Base-by-base conservation (phyloP, 352 stramenopile species). In the Globisporangium paroecandrum region DNA sequence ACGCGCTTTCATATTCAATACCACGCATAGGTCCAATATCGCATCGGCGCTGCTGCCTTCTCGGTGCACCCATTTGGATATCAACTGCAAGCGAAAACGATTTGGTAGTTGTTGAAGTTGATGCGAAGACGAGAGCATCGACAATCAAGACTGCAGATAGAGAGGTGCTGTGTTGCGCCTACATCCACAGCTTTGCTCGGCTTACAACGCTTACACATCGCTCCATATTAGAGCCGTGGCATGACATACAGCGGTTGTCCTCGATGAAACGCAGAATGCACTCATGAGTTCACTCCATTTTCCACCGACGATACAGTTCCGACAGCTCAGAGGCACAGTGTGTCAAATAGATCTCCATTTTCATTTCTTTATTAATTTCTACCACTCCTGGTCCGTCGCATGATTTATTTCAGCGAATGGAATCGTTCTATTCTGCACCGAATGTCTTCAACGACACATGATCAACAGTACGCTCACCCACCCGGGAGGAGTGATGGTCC, bases 371-470 rank as follows among this genome's bases (percentile, higher is more conserved):
- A 13, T 27, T 13, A 38, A 41, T 65, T 65, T 65, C 59, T 20
- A 57, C 59, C 59, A 65, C 15, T 65, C 7, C 3, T n/a, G 12
- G 22, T 29, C 29, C 22, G 59, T 57, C 29, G 24, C 47, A 34
- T 62, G 57, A 49, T 62, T 62, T 62, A 32, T 62, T 65, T 65
- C 25, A 65, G 43, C 59, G 20, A 65, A 57, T 65, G 25, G 25
- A 5, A 46, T 25, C 2, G 43, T 25, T 18, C 12, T 10, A 36
- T 27, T 32, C 29, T 32, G 29, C 29, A 32, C 29, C 29, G 29
- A 0, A 32, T 32, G 29, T 32, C 29, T 32, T 32, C 29, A 32
- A 32, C 29, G 29, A 32, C 29, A 32, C 29, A 32, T 32, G 29
- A 32, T 32, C 29, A 4, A 32, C 29, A 32, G 29, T 32, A 32